A percentile compares a stretch with the other conserved stretches of the same genome.
These are phyloP conservation scores for Cicer judaicum DNA, from an alignment of 306 rosid genomes.

Conservation along the genomic window DNA sequence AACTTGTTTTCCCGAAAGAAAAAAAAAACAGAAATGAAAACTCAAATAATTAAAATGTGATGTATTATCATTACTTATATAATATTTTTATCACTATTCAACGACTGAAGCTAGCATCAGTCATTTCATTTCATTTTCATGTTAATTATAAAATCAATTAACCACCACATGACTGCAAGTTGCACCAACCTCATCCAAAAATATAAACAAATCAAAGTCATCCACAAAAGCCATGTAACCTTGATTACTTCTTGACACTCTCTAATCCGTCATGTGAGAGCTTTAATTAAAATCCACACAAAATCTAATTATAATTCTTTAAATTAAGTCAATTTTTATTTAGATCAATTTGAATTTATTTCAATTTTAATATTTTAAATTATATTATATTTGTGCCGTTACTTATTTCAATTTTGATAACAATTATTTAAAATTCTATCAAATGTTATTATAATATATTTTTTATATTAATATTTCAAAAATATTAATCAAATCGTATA, in stretches of 20 bases:
- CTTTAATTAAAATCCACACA: neutral
- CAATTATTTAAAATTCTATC: too few species aligned
- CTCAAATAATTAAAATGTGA: conserved; percentile 20
- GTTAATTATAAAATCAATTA: neutral
- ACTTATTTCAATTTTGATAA: too few species aligned
- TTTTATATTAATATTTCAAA: too few species aligned
- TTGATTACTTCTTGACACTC: neutral
- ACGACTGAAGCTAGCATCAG: conserved; percentile 22
- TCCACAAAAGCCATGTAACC: conserved; percentile 6
- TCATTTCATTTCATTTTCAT: conserved; percentile 5
- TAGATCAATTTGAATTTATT: too few species aligned
- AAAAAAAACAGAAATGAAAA: neutral
- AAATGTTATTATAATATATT: too few species aligned
- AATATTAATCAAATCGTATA: too few species aligned
- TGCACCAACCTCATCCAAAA: conserved; percentile 8
- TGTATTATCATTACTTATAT: conserved; percentile 1
- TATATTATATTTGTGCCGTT: too few species aligned
- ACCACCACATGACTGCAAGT: conserved; percentile 31
- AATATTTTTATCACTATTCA: conserved; percentile 18
- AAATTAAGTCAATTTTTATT: too few species aligned
- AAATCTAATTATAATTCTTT: too few species aligned
- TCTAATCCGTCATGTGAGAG: conserved; percentile 1
- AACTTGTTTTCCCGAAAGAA: neutral
- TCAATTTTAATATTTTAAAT: too few species aligned
- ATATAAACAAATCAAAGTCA: conserved; percentile 21